Percentiles rank a stretch among this genome's conserved stretches.
Evolutionary conservation across 106 monocot species (phyloP).

Genomic region (Platanthera zijinensis): DNA sequence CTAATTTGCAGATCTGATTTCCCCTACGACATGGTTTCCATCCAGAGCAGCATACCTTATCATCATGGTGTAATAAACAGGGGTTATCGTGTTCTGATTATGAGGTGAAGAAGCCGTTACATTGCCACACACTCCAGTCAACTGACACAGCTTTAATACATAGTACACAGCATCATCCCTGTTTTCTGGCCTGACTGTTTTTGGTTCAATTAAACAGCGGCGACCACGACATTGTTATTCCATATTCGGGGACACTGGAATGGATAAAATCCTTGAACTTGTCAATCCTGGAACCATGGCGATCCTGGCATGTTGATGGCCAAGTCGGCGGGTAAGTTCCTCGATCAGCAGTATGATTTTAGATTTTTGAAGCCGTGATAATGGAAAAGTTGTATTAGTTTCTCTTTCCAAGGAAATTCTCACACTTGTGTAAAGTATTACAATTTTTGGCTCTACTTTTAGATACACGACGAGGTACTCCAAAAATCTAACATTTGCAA

Average conservation of each 20-base stretch:
- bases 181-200: too few species aligned
- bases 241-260: slow-evolving; percentile 35
- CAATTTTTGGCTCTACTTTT: neutral
- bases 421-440: neutral
- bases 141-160: too few species aligned
- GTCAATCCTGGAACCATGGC: slow-evolving; percentile 33
- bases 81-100: slow-evolving; percentile 49
- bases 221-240: slow-evolving; percentile 38
- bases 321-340: slow-evolving; percentile 34
- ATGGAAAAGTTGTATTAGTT: too few species aligned
- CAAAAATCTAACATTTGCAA: slow-evolving; percentile 18
- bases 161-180: too few species aligned
- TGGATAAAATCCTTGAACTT: slow-evolving; percentile 51
- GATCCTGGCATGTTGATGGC: slow-evolving; percentile 36
- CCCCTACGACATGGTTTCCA: neutral
- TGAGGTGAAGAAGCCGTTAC: slow-evolving; percentile 19
- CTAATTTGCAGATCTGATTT: neutral
- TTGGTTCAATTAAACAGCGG: slow-evolving; percentile 18
- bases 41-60: slow-evolving; percentile 17
- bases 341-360: neutral
- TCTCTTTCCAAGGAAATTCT: too few species aligned
- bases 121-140: neutral
- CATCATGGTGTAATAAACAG: slow-evolving; percentile 24
- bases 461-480: slow-evolving; percentile 11
- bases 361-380: too few species aligned